These are phyloP conservation scores for Brassica napus DNA, from an alignment of 345 rosid species.

Conservation along the genomic window DNA sequence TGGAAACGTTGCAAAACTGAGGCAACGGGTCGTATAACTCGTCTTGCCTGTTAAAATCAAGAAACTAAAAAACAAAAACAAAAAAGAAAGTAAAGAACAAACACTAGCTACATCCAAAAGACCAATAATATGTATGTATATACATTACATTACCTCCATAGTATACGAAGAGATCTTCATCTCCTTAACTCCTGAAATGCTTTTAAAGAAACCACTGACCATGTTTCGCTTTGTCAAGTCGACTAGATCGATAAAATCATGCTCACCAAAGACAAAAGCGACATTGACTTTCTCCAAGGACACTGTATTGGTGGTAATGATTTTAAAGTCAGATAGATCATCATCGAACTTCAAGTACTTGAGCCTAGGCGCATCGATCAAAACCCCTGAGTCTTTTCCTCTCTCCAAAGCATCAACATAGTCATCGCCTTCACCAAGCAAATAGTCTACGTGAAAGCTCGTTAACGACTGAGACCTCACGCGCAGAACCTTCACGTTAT, in stretches of 20 bases:
- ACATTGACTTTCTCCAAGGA: slow-evolving; percentile 19
- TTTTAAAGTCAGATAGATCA: background rate
- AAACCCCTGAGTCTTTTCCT: background rate
- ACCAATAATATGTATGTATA: background rate
- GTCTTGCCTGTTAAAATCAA: background rate
- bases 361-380: slow-evolving; percentile 25
- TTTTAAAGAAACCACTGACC: slow-evolving; percentile 12
- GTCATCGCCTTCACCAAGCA: slow-evolving; percentile 17
- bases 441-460: background rate
- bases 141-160: slow-evolving; percentile 12
- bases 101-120: background rate
- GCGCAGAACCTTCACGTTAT: slow-evolving; percentile 13
- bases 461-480: slow-evolving; percentile 24
- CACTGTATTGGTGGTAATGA: slow-evolving; percentile 5
- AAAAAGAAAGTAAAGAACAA: background rate
- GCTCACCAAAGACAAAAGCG: slow-evolving; percentile 7
- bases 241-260: background rate
- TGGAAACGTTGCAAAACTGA: slow-evolving; percentile 14
- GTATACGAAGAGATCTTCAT: slow-evolving; percentile 7
- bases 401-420: background rate
- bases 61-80: slow-evolving; percentile 1
- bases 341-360: slow-evolving; percentile 18
- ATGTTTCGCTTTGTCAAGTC: slow-evolving; percentile 21
- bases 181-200: slow-evolving; percentile 16
- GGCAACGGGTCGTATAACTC: slow-evolving; percentile 10